A percentile compares a stretch with the other conserved stretches of the same genome.
phyloP scores from a whole-genome alignment of 768 basidiomycete genomes.

The Pholiota conissans region DNA sequence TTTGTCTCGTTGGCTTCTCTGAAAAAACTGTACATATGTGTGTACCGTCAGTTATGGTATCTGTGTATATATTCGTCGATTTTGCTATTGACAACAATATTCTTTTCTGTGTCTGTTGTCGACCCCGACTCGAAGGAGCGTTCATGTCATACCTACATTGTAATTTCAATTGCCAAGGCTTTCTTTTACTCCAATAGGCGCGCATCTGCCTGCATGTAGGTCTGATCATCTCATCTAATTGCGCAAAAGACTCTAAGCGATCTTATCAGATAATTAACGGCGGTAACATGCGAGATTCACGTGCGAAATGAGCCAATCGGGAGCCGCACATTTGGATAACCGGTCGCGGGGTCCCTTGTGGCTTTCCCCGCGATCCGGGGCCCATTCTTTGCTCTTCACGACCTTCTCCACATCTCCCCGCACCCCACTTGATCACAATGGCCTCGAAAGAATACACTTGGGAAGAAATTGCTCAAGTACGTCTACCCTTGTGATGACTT shows the following conservation, averaged over 20 bases:
- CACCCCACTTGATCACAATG: conserved; percentile 10
- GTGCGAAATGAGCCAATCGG: conserved; percentile 2
- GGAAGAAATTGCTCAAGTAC: conserved; percentile 71
- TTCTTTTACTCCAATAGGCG: neutral
- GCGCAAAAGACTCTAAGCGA: no score
- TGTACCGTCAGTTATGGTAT: no score
- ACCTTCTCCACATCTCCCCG: neutral
- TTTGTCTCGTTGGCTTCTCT: neutral
- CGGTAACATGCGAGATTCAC: neutral
- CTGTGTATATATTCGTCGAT: no score
- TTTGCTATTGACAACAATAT: no score
- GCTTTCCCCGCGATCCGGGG: neutral
- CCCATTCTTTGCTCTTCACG: neutral
- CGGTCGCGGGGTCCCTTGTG: neutral
- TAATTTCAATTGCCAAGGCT: neutral
- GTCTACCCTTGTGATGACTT: conserved; percentile 8
- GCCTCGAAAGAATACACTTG: conserved; percentile 38
- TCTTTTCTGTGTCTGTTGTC: no score
- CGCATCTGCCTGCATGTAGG: neutral
- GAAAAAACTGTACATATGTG: neutral
- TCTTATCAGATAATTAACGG: conserved; percentile 7
- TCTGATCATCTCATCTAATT: no score
- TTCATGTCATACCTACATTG: no score
- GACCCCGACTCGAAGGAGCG: no score
- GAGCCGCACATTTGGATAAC: neutral